phyloP scores from a whole-genome alignment of 495 filamentous ascomycete species.

The Hypoxylon perforatum region DNA sequence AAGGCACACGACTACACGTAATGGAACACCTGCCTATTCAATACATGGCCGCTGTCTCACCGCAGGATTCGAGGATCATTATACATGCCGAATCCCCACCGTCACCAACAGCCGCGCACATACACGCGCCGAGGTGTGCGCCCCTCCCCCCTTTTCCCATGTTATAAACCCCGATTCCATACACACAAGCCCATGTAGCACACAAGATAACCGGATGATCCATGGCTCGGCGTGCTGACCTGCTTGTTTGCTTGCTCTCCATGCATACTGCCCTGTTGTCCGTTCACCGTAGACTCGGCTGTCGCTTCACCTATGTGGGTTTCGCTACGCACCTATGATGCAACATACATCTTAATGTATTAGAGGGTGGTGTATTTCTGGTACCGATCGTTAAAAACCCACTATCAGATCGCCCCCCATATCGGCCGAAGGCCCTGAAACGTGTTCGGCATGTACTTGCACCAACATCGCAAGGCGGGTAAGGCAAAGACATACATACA shows the following conservation, averaged over 20 bases:
- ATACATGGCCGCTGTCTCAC: conserved; percentile 30
- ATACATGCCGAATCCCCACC: conserved; percentile 31
- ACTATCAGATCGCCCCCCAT: background rate
- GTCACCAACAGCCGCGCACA: conserved; percentile 15
- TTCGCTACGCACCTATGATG: conserved; percentile 6
- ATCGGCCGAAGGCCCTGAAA: conserved; percentile 11
- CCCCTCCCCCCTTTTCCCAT: too few species aligned
- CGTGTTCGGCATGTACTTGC: background rate
- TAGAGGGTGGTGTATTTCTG: background rate
- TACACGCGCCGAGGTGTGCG: conserved; percentile 3
- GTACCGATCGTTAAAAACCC: background rate
- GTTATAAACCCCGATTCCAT: conserved; percentile 3
- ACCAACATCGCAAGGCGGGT: conserved; percentile 7
- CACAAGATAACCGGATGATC: conserved; percentile 4
- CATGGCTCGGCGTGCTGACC: conserved; percentile 9
- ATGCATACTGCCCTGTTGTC: conserved; percentile 7
- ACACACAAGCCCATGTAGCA: background rate
- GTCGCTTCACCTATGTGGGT: background rate
- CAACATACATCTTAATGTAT: background rate
- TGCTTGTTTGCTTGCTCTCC: conserved; percentile 10
- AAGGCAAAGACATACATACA: conserved; percentile 1
- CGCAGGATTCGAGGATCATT: conserved; percentile 37
- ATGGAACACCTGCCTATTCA: conserved; percentile 32
- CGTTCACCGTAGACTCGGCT: conserved; percentile 16
- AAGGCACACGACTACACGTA: conserved; percentile 3